Conservation (phyloP, 192 early-diverging fungal species). For the Coemansia sp. region DNA sequence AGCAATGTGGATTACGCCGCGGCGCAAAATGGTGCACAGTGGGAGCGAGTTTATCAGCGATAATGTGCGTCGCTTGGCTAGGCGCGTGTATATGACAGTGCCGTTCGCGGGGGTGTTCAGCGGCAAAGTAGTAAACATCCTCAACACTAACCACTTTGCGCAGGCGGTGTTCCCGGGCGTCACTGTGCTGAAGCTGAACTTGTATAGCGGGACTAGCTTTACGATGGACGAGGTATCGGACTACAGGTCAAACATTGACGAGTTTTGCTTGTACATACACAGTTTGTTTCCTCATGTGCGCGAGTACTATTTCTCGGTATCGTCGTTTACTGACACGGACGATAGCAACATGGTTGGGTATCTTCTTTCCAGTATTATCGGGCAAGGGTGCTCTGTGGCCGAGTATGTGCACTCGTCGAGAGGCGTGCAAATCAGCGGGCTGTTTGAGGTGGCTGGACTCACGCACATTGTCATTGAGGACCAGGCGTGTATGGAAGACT, state of each 20-base stretch:
- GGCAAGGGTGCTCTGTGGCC: background rate
- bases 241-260: constrained; percentile 7
- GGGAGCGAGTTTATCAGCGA: constrained; percentile 22
- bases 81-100: constrained; percentile 27
- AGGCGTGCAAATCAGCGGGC: constrained; percentile 37
- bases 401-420: constrained; percentile 46
- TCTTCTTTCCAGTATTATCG: constrained; percentile 16
- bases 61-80: constrained; percentile 27
- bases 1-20: constrained; percentile 25
- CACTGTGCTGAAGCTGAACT: constrained; percentile 27
- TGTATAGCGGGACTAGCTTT: constrained; percentile 34
- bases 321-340: constrained; percentile 40
- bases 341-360: constrained; percentile 51
- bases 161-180: constrained; percentile 30
- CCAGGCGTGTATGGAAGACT: constrained; percentile 26
- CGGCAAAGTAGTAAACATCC: constrained; percentile 24
- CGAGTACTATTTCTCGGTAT: constrained; percentile 36
- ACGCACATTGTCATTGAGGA: constrained; percentile 41
- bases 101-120: constrained; percentile 43
- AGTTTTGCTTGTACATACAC: constrained; percentile 22
- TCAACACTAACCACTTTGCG: constrained; percentile 18
- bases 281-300: constrained; percentile 26
- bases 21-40: constrained; percentile 24
- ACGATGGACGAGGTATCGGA: constrained; percentile 36
- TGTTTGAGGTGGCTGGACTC: constrained; percentile 22